phyloP scores from a whole-genome alignment of 768 basidiomycete species.

The Leccinum subgranulosum region DNA sequence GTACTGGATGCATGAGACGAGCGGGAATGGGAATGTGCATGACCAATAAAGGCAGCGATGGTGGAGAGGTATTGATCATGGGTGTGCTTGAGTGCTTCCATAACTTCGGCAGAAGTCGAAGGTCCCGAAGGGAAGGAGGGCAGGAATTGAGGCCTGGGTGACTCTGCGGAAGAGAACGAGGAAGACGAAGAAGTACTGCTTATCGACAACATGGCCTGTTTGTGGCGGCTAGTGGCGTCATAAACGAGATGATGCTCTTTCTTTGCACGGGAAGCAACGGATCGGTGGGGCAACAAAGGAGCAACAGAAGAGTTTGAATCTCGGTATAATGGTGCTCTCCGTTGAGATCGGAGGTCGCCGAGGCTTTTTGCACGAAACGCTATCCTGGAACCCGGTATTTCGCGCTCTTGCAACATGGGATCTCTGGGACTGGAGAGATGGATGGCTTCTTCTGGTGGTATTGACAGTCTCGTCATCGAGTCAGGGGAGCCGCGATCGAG shows the following conservation, averaged over 20 bases:
- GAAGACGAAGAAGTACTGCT: constrained; percentile 75
- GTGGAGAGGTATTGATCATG: constrained; percentile 92
- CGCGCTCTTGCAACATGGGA: constrained; percentile 22
- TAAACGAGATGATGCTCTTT: constrained; percentile 39
- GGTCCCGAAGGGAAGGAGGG: constrained; percentile 70
- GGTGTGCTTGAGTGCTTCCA: constrained; percentile 74
- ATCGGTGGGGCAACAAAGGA: constrained; percentile 35
- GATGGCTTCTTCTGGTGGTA: constrained; percentile 3
- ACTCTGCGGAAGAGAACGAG: constrained; percentile 62
- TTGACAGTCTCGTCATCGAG: constrained; percentile 6
- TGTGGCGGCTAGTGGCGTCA: constrained; percentile 41
- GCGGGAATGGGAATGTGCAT: constrained; percentile 90
- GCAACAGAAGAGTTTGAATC: constrained; percentile 37
- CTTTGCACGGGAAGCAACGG: constrained; percentile 27
- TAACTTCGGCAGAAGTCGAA: constrained; percentile 61
- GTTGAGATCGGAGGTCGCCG: constrained; percentile 43
- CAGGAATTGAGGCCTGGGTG: constrained; percentile 41
- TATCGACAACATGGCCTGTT: constrained; percentile 46
- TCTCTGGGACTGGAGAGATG: constrained; percentile 32
- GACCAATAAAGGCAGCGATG: constrained; percentile 96
- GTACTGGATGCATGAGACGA: constrained; percentile 90
- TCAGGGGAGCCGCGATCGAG: constrained; percentile 17
- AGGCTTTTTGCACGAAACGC: constrained; percentile 51
- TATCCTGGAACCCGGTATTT: constrained; percentile 21
- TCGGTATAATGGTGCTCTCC: constrained; percentile 30